Evolutionary conservation across 441 rosid genomes (phyloP).

Genomic region (Adansonia rubrostipa): DNA sequence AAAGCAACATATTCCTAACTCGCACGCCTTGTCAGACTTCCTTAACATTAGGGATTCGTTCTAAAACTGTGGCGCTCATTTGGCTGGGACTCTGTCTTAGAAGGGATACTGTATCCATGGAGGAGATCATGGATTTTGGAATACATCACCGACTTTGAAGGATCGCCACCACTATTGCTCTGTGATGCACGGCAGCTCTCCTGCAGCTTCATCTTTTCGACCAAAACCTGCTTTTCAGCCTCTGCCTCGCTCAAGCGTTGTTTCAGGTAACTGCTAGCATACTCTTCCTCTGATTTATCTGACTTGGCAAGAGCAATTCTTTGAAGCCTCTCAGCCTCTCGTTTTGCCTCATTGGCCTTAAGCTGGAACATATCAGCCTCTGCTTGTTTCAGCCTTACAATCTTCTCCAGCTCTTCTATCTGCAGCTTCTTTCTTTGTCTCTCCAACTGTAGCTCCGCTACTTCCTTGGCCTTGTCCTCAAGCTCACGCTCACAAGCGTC

Average conservation of each 20-base stretch:
- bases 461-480: slow-evolving; percentile 92
- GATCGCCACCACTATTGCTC: slow-evolving; percentile 59
- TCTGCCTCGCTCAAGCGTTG: slow-evolving; percentile 94
- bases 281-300: slow-evolving; percentile 94
- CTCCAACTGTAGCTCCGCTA: slow-evolving; percentile 38
- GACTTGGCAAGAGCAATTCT: slow-evolving; percentile 86
- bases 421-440: slow-evolving; percentile 81
- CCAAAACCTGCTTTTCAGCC: slow-evolving; percentile 90
- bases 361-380: slow-evolving; percentile 97
- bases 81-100: slow-evolving; percentile 56
- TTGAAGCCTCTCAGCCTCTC: slow-evolving; percentile 90
- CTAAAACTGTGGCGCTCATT: slow-evolving; percentile 55
- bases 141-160: slow-evolving; percentile 71
- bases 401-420: slow-evolving; percentile 86
- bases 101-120: slow-evolving; percentile 49
- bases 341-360: slow-evolving; percentile 12
- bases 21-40: slow-evolving; percentile 14
- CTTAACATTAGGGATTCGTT: slow-evolving; percentile 42
- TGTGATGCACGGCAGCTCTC: slow-evolving; percentile 70
- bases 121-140: slow-evolving; percentile 68
- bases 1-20: slow-evolving; percentile 24
- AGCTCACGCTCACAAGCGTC: slow-evolving; percentile 90
- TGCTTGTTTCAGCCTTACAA: slow-evolving; percentile 93
- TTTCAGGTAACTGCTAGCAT: slow-evolving; percentile 83
- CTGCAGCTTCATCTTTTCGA: slow-evolving; percentile 51